phyloP scores from a whole-genome alignment of 1,139 yeast species.

The Candida dubliniensis region DNA sequence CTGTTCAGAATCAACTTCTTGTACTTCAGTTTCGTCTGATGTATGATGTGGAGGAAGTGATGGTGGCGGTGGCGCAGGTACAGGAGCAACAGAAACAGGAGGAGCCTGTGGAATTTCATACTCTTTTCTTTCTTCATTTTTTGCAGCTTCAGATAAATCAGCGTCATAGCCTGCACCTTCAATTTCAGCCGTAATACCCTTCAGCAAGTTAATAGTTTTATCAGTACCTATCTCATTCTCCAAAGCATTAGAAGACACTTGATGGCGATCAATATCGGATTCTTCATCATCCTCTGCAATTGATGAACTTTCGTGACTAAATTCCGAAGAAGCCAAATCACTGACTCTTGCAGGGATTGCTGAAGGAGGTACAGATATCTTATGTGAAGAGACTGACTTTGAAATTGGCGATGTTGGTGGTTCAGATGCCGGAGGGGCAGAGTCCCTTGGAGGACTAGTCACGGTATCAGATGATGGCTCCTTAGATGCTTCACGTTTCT shows the following conservation, averaged over 20 bases:
- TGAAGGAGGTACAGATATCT: slow-evolving; percentile 1
- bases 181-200: slow-evolving; percentile 21
- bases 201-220: slow-evolving; percentile 14
- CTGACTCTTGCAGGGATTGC: not conserved
- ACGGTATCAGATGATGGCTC: slow-evolving; percentile 14
- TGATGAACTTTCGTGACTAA: slow-evolving; percentile 25
- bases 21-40: not conserved
- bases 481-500: not conserved
- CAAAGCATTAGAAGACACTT: slow-evolving; percentile 10
- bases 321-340: slow-evolving; percentile 2
- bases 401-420: slow-evolving; percentile 5
- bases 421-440: slow-evolving; percentile 1
- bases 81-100: slow-evolving; percentile 19
- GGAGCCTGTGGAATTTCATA: slow-evolving; percentile 12
- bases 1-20: not conserved
- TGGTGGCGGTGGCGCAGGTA: slow-evolving; percentile 15
- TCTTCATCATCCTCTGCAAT: slow-evolving; percentile 33
- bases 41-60: slow-evolving; percentile 9
- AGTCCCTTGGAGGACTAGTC: not conserved
- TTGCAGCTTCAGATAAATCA: slow-evolving; percentile 38
- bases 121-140: not conserved
- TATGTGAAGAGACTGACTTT: not conserved
- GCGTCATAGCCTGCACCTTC: slow-evolving; percentile 48
- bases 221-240: slow-evolving; percentile 17
- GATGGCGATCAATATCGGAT: slow-evolving; percentile 13